These are phyloP conservation scores for Glycine latifolia DNA, from an alignment of 306 rosid genomes.

Conservation along the genomic window DNA sequence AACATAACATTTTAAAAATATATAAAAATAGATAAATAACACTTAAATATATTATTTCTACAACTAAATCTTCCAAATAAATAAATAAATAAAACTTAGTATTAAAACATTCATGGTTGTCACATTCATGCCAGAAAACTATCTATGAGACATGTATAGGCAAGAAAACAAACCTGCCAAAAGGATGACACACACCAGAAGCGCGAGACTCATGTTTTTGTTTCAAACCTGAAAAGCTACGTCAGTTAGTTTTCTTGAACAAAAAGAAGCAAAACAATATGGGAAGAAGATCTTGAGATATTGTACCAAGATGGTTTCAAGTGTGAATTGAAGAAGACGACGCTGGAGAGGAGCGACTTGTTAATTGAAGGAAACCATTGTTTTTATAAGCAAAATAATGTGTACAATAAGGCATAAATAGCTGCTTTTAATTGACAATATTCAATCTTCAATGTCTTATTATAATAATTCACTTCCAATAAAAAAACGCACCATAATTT, in stretches of 20 bases:
- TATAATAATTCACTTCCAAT: too few species aligned
- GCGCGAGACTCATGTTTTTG: slow-evolving; percentile 38
- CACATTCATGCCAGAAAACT: too few species aligned
- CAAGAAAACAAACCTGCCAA: slow-evolving; percentile 27
- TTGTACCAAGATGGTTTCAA: neutral
- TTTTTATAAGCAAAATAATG: neutral
- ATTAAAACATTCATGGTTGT: too few species aligned
- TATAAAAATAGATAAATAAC: too few species aligned
- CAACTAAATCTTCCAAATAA: too few species aligned
- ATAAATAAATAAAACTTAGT: too few species aligned
- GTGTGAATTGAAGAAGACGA: neutral
- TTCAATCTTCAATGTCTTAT: neutral
- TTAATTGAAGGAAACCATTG: neutral
- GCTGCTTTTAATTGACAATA: neutral
- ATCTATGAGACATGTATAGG: too few species aligned
- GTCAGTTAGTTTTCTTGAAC: neutral
- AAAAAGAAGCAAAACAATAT: neutral
- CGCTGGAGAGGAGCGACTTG: neutral
- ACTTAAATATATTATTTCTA: too few species aligned
- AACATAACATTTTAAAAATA: too few species aligned
- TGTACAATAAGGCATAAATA: neutral
- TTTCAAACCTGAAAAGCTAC: neutral
- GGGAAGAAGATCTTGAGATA: neutral
- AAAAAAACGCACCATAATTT: too few species aligned
- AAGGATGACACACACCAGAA: slow-evolving; percentile 34